Evolutionary conservation across 2,329 filamentous ascomycete genomes (phyloP), one percentile per base, ranked within the genome.

Genomic region (Paecilomyces fulvus): DNA sequence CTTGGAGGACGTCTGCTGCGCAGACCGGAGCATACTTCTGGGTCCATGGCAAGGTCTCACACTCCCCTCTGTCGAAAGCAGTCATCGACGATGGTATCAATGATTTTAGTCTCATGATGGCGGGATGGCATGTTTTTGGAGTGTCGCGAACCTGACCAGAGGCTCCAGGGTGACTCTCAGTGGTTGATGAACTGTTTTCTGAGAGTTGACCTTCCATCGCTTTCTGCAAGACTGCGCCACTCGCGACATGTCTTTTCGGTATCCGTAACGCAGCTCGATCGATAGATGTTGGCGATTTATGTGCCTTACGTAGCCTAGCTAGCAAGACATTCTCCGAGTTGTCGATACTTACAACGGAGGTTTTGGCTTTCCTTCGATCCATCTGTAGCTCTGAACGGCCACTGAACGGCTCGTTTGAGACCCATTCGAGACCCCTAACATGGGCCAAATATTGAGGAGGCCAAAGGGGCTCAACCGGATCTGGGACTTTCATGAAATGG

Each of bases 11-110:
- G 57, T 92, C 84, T 3, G 77, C 76, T 2, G 90, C 85, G 33
- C 74, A 77, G 25, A 71, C 73, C 0, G 94, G 94, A 0, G 88
- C 83, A 72, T 97, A 96, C 66, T 97, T 96, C 46, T 92, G 86
- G 1, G 79, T 71, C 94, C 94, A 99, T 8, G 83, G 73, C 28
- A 80, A 73, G 1, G 77, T 78, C 66, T 97, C 92, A 63, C 88
- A 95, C 52, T 80, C 81, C 8, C 86, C 88, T 59, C 76, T 81
- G 68, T 99, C 94, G 65, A 92, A 96, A 0, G 92, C 85, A 3
- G 89, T 92, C 11, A 92, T 77, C 0, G 79, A 79, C 1, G 77
- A 79, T 49, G 78, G 73, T 30, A 96, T 78, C 0, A 79, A 77
- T 2, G 77, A 69, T 63, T 85, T 89, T 1, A 90, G 75, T 1